Conservation (phyloP, 331 rosid genomes). For the Pyracantha coccinea region DNA sequence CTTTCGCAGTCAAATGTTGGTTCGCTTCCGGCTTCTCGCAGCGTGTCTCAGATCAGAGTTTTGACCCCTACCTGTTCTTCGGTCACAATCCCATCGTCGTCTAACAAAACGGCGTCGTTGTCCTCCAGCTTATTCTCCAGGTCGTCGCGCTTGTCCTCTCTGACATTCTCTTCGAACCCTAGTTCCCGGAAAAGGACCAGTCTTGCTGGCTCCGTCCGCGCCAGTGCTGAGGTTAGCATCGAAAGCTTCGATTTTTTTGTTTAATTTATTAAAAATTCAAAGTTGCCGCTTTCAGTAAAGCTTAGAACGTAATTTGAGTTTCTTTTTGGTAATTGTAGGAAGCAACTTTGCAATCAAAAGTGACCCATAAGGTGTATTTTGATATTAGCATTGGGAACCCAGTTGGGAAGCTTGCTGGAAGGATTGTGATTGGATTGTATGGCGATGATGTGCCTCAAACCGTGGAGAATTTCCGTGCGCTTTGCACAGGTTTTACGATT, state of each 20-base stretch:
- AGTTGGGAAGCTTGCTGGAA: slow-evolving; percentile 82
- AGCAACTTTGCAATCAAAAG: slow-evolving; percentile 58
- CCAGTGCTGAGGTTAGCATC: slow-evolving; percentile 39
- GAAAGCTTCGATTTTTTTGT: neutral
- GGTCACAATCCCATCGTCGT: neutral
- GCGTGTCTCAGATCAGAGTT: slow-evolving; percentile 15
- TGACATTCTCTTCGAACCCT: slow-evolving; percentile 15
- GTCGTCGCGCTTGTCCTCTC: slow-evolving; percentile 20
- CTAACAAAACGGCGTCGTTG: slow-evolving; percentile 14
- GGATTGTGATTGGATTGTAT: slow-evolving; percentile 84
- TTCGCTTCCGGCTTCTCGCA: slow-evolving; percentile 19
- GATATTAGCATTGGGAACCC: slow-evolving; percentile 91
- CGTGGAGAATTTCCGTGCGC: slow-evolving; percentile 87
- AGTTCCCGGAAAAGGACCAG: slow-evolving; percentile 17
- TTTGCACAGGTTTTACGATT: slow-evolving; percentile 59
- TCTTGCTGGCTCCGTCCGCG: slow-evolving; percentile 27
- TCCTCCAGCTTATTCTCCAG: slow-evolving; percentile 18
- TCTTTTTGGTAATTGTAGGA: slow-evolving; percentile 26
- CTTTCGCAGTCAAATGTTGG: slow-evolving; percentile 37
- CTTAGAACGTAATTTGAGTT: neutral
- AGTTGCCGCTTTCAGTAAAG: neutral
- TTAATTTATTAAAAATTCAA: neutral
- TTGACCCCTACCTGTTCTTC: slow-evolving; percentile 14
- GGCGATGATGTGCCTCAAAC: slow-evolving; percentile 98
- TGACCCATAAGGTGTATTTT: slow-evolving; percentile 73